These are phyloP conservation scores for Yamadazyma scolyti DNA, from an alignment of 805 yeast species.

Conservation along the genomic window DNA sequence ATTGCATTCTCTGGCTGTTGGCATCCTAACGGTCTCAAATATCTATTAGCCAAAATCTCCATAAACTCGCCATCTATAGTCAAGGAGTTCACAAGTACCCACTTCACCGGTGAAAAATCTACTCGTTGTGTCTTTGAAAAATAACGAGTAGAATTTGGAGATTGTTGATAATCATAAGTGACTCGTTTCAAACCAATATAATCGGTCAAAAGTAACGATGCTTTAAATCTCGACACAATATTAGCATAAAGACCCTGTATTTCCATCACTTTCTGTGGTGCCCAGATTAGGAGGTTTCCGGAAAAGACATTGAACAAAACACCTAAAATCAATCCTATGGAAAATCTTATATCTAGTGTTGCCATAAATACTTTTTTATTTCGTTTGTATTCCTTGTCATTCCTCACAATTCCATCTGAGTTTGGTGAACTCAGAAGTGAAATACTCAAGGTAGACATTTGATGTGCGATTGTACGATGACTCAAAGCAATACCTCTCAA, in stretches of 20 bases:
- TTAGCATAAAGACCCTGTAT: slow-evolving; percentile 86
- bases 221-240: slow-evolving; percentile 64
- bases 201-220: slow-evolving; percentile 76
- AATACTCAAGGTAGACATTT: slow-evolving; percentile 71
- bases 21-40: slow-evolving; percentile 89
- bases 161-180: slow-evolving; percentile 86
- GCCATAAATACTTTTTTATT: slow-evolving; percentile 52
- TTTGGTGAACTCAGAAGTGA: slow-evolving; percentile 66
- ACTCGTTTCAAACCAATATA: slow-evolving; percentile 86
- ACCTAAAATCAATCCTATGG: slow-evolving; percentile 85
- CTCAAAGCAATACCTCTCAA: slow-evolving; percentile 90
- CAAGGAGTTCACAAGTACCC: slow-evolving; percentile 87
- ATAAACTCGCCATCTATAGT: slow-evolving; percentile 92
- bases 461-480: slow-evolving; percentile 83
- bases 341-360: slow-evolving; percentile 42
- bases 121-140: slow-evolving; percentile 71
- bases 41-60: slow-evolving; percentile 82
- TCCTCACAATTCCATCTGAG: slow-evolving; percentile 50
- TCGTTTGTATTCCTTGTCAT: slow-evolving; percentile 27
- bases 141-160: slow-evolving; percentile 80
- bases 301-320: slow-evolving; percentile 75
- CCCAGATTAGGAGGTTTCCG: slow-evolving; percentile 79
- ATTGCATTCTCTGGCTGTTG: slow-evolving; percentile 68
- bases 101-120: slow-evolving; percentile 73
- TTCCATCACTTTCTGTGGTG: slow-evolving; percentile 69